Evolutionary conservation across 306 rosid species (phyloP).

Genomic region (Gastrolobium bilobum): DNA sequence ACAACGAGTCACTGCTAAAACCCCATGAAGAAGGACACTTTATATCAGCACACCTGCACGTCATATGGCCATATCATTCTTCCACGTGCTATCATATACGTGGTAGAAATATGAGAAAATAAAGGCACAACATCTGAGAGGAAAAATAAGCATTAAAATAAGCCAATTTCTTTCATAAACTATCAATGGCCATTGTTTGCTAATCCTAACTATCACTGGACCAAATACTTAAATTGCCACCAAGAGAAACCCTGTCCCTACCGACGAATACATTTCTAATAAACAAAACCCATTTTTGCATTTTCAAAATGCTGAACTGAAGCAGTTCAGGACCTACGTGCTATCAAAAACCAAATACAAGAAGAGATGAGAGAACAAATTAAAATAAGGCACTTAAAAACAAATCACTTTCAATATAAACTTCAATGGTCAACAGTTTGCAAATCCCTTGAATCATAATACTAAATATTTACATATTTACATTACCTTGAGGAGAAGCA

Average conservation of each 20-base stretch:
- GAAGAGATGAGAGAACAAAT: neutral
- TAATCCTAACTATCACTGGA: neutral
- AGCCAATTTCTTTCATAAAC: slow-evolving; percentile 41
- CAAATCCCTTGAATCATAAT: slow-evolving; percentile 32
- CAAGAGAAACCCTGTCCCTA: slow-evolving; percentile 24
- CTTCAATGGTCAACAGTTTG: slow-evolving; percentile 25
- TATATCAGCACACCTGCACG: neutral
- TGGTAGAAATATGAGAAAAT: neutral
- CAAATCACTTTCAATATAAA: slow-evolving; percentile 36
- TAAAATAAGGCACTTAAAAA: neutral
- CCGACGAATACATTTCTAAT: slow-evolving; percentile 32
- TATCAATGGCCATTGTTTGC: slow-evolving; percentile 27
- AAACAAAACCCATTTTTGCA: slow-evolving; percentile 16
- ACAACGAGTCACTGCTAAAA: slow-evolving; percentile 4
- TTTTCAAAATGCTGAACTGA: slow-evolving; percentile 21
- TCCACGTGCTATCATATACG: neutral
- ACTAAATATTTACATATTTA: slow-evolving; percentile 62
- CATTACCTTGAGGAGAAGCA: slow-evolving; percentile 47
- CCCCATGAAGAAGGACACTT: neutral
- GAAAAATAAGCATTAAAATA: slow-evolving; percentile 20
- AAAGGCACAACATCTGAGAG: neutral
- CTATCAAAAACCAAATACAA: slow-evolving; percentile 27
- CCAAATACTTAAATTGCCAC: slow-evolving; percentile 30
- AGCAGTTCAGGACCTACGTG: neutral
- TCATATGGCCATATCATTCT: neutral